These are phyloP conservation scores for Eleusine coracana DNA, from an alignment of 176 grass and related monocot genomes.

Conservation along the genomic window DNA sequence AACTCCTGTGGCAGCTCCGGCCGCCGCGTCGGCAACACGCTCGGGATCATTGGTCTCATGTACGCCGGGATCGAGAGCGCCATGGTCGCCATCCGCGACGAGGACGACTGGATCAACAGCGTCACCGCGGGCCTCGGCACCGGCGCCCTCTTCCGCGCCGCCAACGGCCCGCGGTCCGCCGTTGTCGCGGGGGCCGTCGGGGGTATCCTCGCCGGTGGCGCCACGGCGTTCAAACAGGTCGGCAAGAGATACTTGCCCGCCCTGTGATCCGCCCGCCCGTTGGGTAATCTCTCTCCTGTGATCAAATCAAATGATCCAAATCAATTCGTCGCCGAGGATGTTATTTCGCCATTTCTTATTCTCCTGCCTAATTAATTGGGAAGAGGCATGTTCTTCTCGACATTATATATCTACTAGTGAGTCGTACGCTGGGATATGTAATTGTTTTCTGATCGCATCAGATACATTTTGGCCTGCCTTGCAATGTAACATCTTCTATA, in stretches of 20 bases:
- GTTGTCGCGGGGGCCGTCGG: slow-evolving; percentile 83
- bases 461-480: slow-evolving; percentile 44
- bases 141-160: slow-evolving; percentile 73
- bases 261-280: slow-evolving; percentile 42
- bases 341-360: slow-evolving; percentile 28
- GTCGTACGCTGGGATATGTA: slow-evolving; percentile 39
- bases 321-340: slow-evolving; percentile 36
- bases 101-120: slow-evolving; percentile 94
- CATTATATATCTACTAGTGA: slow-evolving; percentile 26
- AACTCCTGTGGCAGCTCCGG: slow-evolving; percentile 82
- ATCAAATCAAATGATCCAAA: neutral
- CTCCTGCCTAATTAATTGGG: slow-evolving; percentile 44
- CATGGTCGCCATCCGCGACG: slow-evolving; percentile 79
- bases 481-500: slow-evolving; percentile 31
- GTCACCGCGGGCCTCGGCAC: slow-evolving; percentile 77
- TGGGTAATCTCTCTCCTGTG: neutral
- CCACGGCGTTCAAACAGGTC: slow-evolving; percentile 64
- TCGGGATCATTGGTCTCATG: slow-evolving; percentile 78
- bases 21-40: slow-evolving; percentile 69
- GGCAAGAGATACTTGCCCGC: slow-evolving; percentile 75
- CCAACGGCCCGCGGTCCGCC: slow-evolving; percentile 81
- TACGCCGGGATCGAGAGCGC: slow-evolving; percentile 93
- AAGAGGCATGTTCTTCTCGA: slow-evolving; percentile 49
- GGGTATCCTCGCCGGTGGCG: slow-evolving; percentile 66
- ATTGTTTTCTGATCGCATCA: slow-evolving; percentile 10